phyloP scores from a whole-genome alignment of 176 grass and related monocot genomes.

The Elaeis guineensis region DNA sequence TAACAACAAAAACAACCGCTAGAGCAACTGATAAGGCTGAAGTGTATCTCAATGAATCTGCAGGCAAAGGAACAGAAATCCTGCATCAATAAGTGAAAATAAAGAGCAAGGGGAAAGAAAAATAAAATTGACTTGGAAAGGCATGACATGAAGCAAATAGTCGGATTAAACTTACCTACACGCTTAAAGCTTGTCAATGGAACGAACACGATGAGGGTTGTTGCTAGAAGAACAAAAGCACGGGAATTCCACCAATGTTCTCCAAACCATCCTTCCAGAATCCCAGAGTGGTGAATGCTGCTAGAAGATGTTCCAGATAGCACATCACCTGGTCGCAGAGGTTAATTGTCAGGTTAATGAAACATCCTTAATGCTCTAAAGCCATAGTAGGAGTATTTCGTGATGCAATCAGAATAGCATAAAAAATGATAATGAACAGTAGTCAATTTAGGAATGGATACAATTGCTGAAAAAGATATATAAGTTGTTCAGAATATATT shows the following conservation, averaged over 20 bases:
- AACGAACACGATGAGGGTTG: conserved; percentile 66
- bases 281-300: conserved; percentile 61
- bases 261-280: conserved; percentile 94
- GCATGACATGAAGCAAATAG: too few species aligned
- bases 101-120: too few species aligned
- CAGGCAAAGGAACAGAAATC: background rate
- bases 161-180: conserved; percentile 41
- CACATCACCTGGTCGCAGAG: conserved; percentile 55
- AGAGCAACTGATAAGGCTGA: conserved; percentile 80
- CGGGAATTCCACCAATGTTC: conserved; percentile 66
- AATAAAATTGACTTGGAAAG: too few species aligned
- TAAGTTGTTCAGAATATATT: too few species aligned
- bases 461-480: too few species aligned
- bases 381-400: too few species aligned
- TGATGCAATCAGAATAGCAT: too few species aligned
- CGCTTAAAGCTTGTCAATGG: conserved; percentile 77
- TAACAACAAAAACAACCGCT: conserved; percentile 74
- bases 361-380: too few species aligned
- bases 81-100: too few species aligned
- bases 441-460: too few species aligned
- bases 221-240: conserved; percentile 54
- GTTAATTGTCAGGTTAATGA: background rate
- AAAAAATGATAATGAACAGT: too few species aligned
- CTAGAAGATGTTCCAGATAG: conserved; percentile 80
- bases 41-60: conserved; percentile 85